A percentile compares a stretch with the other conserved stretches of the same genome.
phyloP scores from a whole-genome alignment of 495 filamentous ascomycete genomes.

The Penicillium pancosmium region DNA sequence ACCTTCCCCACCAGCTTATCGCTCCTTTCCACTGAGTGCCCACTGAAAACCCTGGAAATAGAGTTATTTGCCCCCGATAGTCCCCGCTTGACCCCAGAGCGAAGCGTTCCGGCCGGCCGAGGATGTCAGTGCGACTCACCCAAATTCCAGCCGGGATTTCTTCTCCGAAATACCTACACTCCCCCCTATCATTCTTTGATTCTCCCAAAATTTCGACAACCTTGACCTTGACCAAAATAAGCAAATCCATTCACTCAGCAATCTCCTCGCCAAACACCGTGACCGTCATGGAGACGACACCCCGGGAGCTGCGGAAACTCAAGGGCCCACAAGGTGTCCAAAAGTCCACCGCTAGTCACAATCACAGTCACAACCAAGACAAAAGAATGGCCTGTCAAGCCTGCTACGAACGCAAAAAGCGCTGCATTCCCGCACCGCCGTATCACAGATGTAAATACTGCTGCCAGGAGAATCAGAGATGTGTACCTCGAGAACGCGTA shows the following conservation, averaged over 20 bases:
- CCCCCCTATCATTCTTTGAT: background rate
- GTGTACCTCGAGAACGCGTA: constrained; percentile 15
- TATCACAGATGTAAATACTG: constrained; percentile 20
- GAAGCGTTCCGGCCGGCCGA: background rate
- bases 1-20: no score
- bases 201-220: background rate
- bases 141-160: background rate
- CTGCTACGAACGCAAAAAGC: constrained; percentile 23
- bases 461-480: constrained; percentile 13
- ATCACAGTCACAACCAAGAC: background rate
- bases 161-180: background rate
- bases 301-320: background rate
- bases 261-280: no score
- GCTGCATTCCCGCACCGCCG: constrained; percentile 13
- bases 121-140: background rate
- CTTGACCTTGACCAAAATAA: no score
- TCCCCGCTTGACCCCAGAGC: background rate
- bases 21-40: no score
- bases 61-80: constrained; percentile 2
- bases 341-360: background rate
- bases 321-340: constrained; percentile 3
- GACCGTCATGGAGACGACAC: background rate
- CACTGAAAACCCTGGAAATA: background rate
- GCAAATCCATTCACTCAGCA: no score
- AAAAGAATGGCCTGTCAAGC: constrained; percentile 10